These are phyloP conservation scores for Basipetospora sp. DNA, from an alignment of 2,329 filamentous ascomycete species.

Conservation along the genomic window DNA sequence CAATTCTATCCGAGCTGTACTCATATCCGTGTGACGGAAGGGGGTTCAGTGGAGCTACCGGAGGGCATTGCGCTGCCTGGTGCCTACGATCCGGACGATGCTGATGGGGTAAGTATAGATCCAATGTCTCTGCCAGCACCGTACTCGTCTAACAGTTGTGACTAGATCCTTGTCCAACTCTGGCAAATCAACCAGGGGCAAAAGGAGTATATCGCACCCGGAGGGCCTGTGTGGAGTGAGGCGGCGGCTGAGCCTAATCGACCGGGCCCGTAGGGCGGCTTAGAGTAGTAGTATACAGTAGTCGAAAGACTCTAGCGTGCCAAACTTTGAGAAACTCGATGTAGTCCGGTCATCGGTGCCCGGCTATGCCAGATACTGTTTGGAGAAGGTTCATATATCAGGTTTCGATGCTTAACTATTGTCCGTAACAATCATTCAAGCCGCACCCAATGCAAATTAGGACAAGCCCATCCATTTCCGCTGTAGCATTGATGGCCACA, in stretches of 20 bases:
- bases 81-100: conserved; percentile 1
- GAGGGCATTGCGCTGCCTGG: conserved; percentile 1
- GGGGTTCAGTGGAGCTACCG: neutral
- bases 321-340: no score
- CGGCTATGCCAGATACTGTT: no score
- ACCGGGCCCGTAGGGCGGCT: no score
- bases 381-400: no score
- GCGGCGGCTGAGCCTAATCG: conserved; percentile 1
- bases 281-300: no score
- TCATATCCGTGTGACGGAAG: conserved; percentile 3
- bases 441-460: no score
- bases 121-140: neutral
- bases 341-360: no score
- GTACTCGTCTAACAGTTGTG: neutral
- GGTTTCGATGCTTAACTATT: no score
- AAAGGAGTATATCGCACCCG: neutral
- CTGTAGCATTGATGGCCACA: no score
- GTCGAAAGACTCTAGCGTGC: no score
- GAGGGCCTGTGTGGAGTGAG: conserved; percentile 3
- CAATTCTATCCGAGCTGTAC: conserved; percentile 5
- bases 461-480: no score
- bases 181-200: conserved; percentile 3
- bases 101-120: neutral
- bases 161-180: conserved; percentile 1
- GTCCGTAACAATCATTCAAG: no score